Base-by-base conservation (phyloP, 768 basidiomycete genomes). In the Lactarius deliciosus region DNA sequence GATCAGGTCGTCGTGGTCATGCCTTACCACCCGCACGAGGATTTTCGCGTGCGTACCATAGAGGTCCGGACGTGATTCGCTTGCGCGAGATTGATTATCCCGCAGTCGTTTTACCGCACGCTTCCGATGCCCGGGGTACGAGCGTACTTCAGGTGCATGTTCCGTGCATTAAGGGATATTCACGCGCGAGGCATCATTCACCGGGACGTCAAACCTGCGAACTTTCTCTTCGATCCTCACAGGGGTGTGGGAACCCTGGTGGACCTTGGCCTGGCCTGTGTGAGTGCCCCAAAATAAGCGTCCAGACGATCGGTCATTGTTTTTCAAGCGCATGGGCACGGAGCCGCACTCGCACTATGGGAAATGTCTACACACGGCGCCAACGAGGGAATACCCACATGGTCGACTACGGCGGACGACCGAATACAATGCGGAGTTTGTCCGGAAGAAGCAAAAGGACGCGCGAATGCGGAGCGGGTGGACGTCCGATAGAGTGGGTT, bases 161-260 rank as follows among this genome's bases (percentile, higher is more conserved):
- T 98, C 75, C 89, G 92, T 53, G 96, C 92, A 3, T 77, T 98
- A 62, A 86, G 90, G 57, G 94, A 96, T 73, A 89, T 94, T 30
- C 96, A 98, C 75, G 79, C 86, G 13, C 82, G 94, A 61, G 85
- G 85, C 6, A 89, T 98, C 72, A 92, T 98, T 60, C 96, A 98
- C 76, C 92, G 96, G 55, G 96, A 98, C 76, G 92, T 98, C 72
- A 98, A 98, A 75, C 96, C 96, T 25, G 96, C 96, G 66, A 98
- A 98, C 76, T 98, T 98, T 75, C 82, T 98, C 41, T 98, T 90
- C 75, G 93, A 98, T 75, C 89, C 92, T 43, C 84, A 82, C 43
- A 90, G 88, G 8, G 90, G 90, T 11, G 80, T 87, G 15, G 97
- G 97, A 28, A 91, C 90, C 0, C 79, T 99, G 9, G 94, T 93